These are phyloP conservation scores for Fusarium nurragi DNA, from an alignment of 2,329 filamentous ascomycete genomes.

Conservation along the genomic window DNA sequence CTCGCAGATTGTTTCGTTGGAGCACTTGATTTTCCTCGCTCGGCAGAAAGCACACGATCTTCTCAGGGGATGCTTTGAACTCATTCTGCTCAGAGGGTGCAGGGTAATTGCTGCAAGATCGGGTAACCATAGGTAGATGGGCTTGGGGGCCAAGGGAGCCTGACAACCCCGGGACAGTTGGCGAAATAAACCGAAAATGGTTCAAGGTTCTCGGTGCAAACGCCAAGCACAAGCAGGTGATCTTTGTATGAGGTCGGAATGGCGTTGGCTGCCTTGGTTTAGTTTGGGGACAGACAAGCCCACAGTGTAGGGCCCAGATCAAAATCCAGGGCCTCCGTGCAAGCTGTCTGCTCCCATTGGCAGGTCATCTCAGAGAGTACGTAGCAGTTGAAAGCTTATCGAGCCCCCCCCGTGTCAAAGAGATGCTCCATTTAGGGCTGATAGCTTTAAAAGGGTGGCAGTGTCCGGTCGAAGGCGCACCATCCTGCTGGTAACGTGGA, in stretches of 20 bases:
- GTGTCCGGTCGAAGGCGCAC: constrained; percentile 27
- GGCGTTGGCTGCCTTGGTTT: constrained; percentile 28
- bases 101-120: neutral
- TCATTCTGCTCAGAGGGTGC: constrained; percentile 36
- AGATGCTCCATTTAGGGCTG: constrained; percentile 39
- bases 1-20: constrained; percentile 51
- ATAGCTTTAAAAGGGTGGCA: constrained; percentile 30
- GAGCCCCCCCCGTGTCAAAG: constrained; percentile 16
- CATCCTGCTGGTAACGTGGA: constrained; percentile 31
- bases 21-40: constrained; percentile 53
- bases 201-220: constrained; percentile 2
- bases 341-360: constrained; percentile 17
- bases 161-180: neutral
- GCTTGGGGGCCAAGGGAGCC: constrained; percentile 1
- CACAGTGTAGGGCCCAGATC: constrained; percentile 40
- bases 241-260: constrained; percentile 29
- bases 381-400: constrained; percentile 24
- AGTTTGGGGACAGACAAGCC: constrained; percentile 16
- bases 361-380: constrained; percentile 33
- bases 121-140: constrained; percentile 12
- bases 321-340: constrained; percentile 3
- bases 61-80: constrained; percentile 48
- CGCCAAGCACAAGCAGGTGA: constrained; percentile 2
- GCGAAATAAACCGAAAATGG: neutral
- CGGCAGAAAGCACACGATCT: constrained; percentile 51